A percentile compares a stretch with the other conserved stretches of the same genome.
phyloP scores from a whole-genome alignment of 345 rosid genomes.

The Lepidium didymum region DNA sequence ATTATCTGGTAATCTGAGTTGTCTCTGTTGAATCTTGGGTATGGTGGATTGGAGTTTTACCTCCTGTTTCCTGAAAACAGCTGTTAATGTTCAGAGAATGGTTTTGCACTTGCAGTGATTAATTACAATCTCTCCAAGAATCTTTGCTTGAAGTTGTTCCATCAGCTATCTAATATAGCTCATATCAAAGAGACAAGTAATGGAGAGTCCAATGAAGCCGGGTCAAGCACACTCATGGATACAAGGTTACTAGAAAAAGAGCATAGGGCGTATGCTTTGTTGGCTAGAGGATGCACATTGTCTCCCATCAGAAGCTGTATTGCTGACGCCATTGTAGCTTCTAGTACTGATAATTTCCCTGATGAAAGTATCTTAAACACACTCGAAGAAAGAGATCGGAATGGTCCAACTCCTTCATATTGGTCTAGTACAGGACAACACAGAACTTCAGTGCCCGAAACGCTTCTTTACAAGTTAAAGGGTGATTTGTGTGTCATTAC shows the following conservation, averaged over 20 bases:
- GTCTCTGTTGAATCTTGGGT: background rate
- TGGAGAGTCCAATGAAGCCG: constrained; percentile 36
- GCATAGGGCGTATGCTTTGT: constrained; percentile 61
- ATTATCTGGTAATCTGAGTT: background rate
- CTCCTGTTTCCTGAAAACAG: background rate
- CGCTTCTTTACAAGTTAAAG: constrained; percentile 56
- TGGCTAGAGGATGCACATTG: constrained; percentile 42
- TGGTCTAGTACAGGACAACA: constrained; percentile 90
- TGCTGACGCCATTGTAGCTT: constrained; percentile 57
- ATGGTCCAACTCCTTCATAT: constrained; percentile 56
- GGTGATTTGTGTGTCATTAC: constrained; percentile 64
- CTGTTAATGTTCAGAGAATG: background rate
- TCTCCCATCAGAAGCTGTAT: constrained; percentile 44
- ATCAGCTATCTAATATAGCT: constrained; percentile 42
- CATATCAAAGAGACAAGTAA: constrained; percentile 37
- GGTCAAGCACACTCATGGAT: constrained; percentile 40
- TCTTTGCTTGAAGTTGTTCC: constrained; percentile 65
- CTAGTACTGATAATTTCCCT: constrained; percentile 88
- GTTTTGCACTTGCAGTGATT: constrained; percentile 15
- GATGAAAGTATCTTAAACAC: constrained; percentile 76
- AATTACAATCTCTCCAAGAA: constrained; percentile 44
- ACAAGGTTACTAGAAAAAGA: constrained; percentile 48
- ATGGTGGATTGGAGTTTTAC: background rate
- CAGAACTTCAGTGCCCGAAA: constrained; percentile 71
- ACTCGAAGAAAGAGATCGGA: constrained; percentile 43